A percentile compares a stretch with the other conserved stretches of the same genome.
Conservation (phyloP, 345 rosid genomes). For the Hevea brasiliensis region DNA sequence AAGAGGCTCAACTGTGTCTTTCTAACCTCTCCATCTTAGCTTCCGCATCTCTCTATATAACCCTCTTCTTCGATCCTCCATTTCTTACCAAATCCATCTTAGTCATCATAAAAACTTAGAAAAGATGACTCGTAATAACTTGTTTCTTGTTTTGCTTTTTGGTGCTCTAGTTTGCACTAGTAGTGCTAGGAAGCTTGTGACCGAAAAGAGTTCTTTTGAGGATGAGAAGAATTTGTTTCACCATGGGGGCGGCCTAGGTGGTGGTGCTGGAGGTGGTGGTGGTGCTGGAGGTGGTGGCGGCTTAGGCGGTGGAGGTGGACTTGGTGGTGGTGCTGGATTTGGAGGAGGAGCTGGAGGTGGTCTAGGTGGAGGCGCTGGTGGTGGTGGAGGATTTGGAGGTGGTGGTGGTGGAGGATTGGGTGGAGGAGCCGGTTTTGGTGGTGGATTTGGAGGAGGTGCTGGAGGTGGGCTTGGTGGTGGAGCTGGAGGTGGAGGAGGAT, state of each 20-base stretch:
- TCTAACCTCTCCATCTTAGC: not conserved
- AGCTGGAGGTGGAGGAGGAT: not conserved
- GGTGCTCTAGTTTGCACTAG: not conserved
- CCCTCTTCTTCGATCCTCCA: no score
- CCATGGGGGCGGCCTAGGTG: not conserved
- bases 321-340: not conserved
- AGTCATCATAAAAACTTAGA: no score
- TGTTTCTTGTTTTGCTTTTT: constrained; percentile 6
- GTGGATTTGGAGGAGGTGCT: not conserved
- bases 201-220: not conserved
- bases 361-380: not conserved
- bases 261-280: not conserved
- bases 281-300: constrained; percentile 5
- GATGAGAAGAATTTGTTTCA: not conserved
- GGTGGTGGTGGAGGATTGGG: not conserved
- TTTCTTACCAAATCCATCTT: no score
- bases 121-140: not conserved
- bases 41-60: no score
- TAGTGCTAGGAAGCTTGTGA: not conserved
- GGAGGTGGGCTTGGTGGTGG: not conserved
- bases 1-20: constrained; percentile 5
- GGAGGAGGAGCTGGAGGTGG: constrained; percentile 9
- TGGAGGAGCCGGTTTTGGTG: not conserved
- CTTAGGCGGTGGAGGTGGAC: not conserved
- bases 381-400: constrained; percentile 1